Percentiles rank a stretch among this genome's conserved stretches.
phyloP scores from a whole-genome alignment of 352 stramenopile species.

The Phytophthora sojae region DNA sequence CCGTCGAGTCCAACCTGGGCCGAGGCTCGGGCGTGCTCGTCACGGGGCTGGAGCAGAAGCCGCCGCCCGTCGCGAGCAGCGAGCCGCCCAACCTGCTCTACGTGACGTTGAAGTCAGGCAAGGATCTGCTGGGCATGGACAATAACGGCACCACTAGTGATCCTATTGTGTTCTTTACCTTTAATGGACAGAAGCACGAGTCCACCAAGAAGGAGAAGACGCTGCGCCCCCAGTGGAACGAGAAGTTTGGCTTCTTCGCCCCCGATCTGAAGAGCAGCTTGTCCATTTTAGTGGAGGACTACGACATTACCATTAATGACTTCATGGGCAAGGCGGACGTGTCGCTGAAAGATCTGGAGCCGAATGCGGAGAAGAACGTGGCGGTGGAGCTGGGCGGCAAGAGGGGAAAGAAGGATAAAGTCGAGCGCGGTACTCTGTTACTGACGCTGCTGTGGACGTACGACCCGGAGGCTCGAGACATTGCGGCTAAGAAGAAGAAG shows the following conservation, averaged over 20 bases:
- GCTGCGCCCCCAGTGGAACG: constrained; percentile 78
- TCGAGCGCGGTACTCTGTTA: constrained; percentile 57
- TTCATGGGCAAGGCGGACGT: constrained; percentile 80
- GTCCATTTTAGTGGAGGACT: constrained; percentile 71
- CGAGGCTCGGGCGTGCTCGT: constrained; percentile 36
- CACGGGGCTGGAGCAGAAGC: constrained; percentile 28
- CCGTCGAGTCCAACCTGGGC: constrained; percentile 15
- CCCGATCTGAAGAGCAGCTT: constrained; percentile 65
- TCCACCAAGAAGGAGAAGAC: constrained; percentile 80
- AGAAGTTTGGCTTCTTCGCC: constrained; percentile 80
- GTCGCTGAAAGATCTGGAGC: constrained; percentile 58
- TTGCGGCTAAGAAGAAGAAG: constrained; percentile 80
- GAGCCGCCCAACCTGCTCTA: constrained; percentile 72
- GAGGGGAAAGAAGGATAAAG: constrained; percentile 74
- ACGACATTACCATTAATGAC: constrained; percentile 81
- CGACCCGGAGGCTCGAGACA: constrained; percentile 52
- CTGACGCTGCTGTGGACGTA: constrained; percentile 74
- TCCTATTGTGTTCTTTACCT: constrained; percentile 84
- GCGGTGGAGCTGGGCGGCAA: constrained; percentile 69
- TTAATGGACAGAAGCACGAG: constrained; percentile 84
- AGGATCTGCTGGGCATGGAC: constrained; percentile 88
- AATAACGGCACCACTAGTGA: constrained; percentile 85
- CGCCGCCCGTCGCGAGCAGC: constrained; percentile 15
- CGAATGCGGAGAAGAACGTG: constrained; percentile 65
- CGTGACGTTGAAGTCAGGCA: constrained; percentile 76